phyloP scores from a whole-genome alignment of 139 green algal species.

The Tetraselmis striata region DNA sequence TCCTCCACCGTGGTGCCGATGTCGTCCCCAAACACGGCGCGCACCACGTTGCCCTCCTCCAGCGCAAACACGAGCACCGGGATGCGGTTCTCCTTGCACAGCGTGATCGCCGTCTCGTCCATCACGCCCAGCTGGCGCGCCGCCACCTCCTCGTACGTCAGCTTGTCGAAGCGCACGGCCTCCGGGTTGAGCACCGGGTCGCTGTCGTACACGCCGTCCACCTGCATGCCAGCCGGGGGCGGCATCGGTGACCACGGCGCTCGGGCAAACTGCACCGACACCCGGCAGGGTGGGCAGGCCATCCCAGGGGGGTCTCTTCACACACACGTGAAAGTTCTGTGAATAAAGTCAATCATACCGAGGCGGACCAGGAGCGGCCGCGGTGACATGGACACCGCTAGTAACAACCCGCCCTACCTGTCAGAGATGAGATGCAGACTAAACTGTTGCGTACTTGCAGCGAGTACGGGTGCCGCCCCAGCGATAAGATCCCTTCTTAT shows the following conservation, averaged over 20 bases:
- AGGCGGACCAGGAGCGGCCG: too few species aligned
- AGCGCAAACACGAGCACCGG: conserved; percentile 91
- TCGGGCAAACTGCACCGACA: too few species aligned
- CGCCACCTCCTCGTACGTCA: conserved; percentile 60
- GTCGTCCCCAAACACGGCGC: conserved; percentile 28
- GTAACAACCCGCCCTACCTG: too few species aligned
- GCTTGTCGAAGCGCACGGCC: conserved; percentile 49
- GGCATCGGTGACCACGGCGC: too few species aligned
- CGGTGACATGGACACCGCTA: too few species aligned
- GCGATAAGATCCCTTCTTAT: too few species aligned
- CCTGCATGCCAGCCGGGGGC: conserved; percentile 37
- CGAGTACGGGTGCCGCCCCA: background rate
- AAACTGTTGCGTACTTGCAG: too few species aligned
- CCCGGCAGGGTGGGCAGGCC: too few species aligned
- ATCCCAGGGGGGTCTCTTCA: too few species aligned
- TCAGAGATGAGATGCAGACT: too few species aligned
- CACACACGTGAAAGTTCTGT: too few species aligned
- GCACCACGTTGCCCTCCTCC: conserved; percentile 33
- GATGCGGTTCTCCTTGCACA: conserved; percentile 97
- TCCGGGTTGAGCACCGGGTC: conserved; percentile 73
- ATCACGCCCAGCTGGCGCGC: conserved; percentile 69
- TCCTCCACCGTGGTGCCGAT: conserved; percentile 39
- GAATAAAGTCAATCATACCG: too few species aligned
- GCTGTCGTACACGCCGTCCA: conserved; percentile 93
- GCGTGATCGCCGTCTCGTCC: conserved; percentile 95